phyloP scores from a whole-genome alignment of 164 flowering plant genomes.

The Brasenia schreberi region DNA sequence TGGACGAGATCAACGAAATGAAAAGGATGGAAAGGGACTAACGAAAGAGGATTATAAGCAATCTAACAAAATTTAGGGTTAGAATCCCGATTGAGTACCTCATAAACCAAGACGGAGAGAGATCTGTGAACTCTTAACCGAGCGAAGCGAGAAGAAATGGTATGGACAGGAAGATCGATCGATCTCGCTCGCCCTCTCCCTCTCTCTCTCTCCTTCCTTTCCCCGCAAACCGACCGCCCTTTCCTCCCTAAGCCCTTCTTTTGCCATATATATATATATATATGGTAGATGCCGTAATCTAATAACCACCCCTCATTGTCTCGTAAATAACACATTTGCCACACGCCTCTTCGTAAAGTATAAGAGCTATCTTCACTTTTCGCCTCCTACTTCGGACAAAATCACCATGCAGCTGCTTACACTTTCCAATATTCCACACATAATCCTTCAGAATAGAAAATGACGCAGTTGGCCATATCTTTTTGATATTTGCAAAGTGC shows the following conservation, averaged over 20 bases:
- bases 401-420: too few relatives aligned
- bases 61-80: neutral
- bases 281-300: too few relatives aligned
- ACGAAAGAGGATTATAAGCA: neutral
- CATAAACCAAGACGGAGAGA: conserved; percentile 31
- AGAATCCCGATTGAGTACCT: conserved; percentile 11
- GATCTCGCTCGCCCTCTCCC: neutral
- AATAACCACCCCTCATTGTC: too few relatives aligned
- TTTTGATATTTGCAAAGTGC: too few relatives aligned
- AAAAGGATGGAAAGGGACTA: neutral
- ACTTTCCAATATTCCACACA: too few relatives aligned
- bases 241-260: neutral
- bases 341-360: too few relatives aligned
- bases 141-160: neutral
- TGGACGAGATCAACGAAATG: neutral
- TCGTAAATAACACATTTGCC: too few relatives aligned
- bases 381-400: too few relatives aligned
- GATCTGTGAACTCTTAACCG: conserved; percentile 1
- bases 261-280: too few relatives aligned
- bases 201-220: neutral
- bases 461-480: too few relatives aligned
- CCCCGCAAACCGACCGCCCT: neutral
- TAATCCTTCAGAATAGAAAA: too few relatives aligned
- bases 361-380: too few relatives aligned
- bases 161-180: neutral